Evolutionary conservation across 1,139 yeast genomes (phyloP), one percentile per base, ranked within the genome.

Genomic region (Geotrichum aggregatum): DNA sequence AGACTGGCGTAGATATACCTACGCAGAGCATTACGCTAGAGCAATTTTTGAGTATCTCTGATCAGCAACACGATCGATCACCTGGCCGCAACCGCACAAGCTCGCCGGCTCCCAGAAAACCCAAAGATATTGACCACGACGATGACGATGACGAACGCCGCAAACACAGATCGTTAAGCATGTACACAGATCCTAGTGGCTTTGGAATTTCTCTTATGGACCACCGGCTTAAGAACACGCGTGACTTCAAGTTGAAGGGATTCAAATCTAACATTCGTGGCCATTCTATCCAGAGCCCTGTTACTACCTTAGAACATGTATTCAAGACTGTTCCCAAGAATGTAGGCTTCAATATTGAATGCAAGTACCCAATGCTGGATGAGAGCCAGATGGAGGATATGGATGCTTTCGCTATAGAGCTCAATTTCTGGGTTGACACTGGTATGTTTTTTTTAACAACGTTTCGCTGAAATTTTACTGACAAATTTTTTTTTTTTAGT

Each of bases 221-320:
- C 55, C 82, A 83, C 56, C 77, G 95, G 60, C 87, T 91, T 94
- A 82, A 79, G 66, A 77, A 84, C 55, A 91, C 98, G 11, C 83
- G 84, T 57, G 94, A 96, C 18, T 91, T 84, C 81, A 89, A 91
- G 67, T 76, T 75, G 54, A 83, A 87, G 59, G 95, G 94, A 1
- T 89, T 83, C 73, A 92, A 92, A 69, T 98, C 97, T 13, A 92
- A 92, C 66, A 78, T 85, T 1, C 77, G 98, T 56, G 98, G 98
- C 0, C 76, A 83, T 52, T 83, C 94, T 0, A 88, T 92, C 65
- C 96, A 96, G 13, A 87, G 96, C 0, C 84, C 87, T 34, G 92
- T 92, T 67, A 95, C 91, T 3, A 89, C 98, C 0, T 75, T 92
- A 58, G 84, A 81, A 61, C 96, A 91, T 60, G 76, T 89, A 49